A percentile compares a stretch with the other conserved stretches of the same genome.
These are phyloP conservation scores for Pezicula rhizophila DNA, from an alignment of 2,329 filamentous ascomycete genomes.

Conservation along the genomic window DNA sequence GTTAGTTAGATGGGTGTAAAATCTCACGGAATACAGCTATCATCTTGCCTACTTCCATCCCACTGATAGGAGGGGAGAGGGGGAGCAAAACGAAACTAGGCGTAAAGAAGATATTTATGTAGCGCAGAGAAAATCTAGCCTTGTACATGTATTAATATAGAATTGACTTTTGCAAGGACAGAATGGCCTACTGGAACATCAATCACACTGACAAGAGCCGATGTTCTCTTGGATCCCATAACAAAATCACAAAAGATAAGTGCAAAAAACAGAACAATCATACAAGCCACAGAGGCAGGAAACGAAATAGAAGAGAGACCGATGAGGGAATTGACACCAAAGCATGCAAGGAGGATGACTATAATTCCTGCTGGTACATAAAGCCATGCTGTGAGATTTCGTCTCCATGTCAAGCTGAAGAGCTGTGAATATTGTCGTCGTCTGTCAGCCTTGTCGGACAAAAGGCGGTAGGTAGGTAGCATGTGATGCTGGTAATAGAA, in stretches of 20 bases:
- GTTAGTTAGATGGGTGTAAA: constrained; percentile 1
- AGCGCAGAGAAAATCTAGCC: constrained; percentile 51
- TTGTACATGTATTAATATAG: constrained; percentile 20
- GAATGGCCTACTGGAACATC: constrained; percentile 43
- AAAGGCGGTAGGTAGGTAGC: background rate
- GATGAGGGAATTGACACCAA: constrained; percentile 35
- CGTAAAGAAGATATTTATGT: constrained; percentile 54
- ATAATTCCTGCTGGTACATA: constrained; percentile 40
- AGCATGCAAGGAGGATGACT: constrained; percentile 33
- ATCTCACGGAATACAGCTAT: constrained; percentile 50
- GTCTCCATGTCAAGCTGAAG: constrained; percentile 21
- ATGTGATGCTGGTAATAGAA: background rate
- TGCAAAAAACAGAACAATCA: constrained; percentile 46
- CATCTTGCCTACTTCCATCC: constrained; percentile 50
- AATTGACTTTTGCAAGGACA: background rate
- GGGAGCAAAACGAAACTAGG: constrained; percentile 52
- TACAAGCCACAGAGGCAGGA: constrained; percentile 52
- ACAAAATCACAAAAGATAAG: constrained; percentile 41
- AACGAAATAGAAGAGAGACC: constrained; percentile 45
- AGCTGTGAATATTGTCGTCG: constrained; percentile 18
- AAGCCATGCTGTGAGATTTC: constrained; percentile 38
- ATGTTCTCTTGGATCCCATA: constrained; percentile 43
- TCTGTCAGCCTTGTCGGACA: constrained; percentile 12
- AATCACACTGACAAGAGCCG: constrained; percentile 40
- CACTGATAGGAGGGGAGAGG: constrained; percentile 47